phyloP scores from a whole-genome alignment of 1,284 basidiomycete species.

The Ganoderma lucidum region DNA sequence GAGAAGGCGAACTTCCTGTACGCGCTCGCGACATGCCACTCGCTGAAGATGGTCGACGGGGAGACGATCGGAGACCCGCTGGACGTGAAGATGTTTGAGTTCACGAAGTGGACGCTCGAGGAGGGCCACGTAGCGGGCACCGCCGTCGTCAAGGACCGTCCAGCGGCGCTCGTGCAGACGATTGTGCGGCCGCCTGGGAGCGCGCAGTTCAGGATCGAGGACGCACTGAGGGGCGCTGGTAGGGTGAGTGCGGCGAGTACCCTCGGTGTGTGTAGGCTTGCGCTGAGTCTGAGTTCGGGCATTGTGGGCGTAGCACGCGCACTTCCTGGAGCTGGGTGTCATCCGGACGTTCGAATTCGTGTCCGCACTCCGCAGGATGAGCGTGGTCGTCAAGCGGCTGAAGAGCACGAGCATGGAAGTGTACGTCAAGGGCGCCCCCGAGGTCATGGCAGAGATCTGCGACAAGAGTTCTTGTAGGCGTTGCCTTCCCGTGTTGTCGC shows the following conservation, averaged over 20 bases:
- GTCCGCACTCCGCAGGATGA: constrained; percentile 94
- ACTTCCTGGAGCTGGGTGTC: constrained; percentile 96
- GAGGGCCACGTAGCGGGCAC: constrained; percentile 83
- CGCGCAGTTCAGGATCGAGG: constrained; percentile 89
- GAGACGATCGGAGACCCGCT: constrained; percentile 95
- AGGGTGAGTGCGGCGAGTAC: constrained; percentile 59
- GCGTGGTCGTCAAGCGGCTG: constrained; percentile 95
- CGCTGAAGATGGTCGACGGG: constrained; percentile 91
- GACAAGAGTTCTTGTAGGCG: constrained; percentile 84
- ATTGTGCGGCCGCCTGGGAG: constrained; percentile 96
- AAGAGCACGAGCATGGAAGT: constrained; percentile 97
- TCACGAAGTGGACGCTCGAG: constrained; percentile 96
- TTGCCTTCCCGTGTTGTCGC: constrained; percentile 24
- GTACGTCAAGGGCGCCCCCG: constrained; percentile 98
- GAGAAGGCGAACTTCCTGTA: constrained; percentile 89
- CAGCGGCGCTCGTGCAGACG: constrained; percentile 94
- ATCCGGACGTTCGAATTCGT: constrained; percentile 98
- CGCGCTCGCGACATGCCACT: constrained; percentile 96
- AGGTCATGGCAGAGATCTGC: constrained; percentile 97
- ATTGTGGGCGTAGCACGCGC: constrained; percentile 72
- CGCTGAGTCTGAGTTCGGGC: constrained; percentile 5
- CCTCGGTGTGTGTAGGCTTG: not conserved
- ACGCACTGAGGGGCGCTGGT: constrained; percentile 84
- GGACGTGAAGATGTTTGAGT: constrained; percentile 98
- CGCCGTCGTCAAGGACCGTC: constrained; percentile 78